Percentiles rank a stretch among this genome's conserved stretches.
Conservation (phyloP, 2,329 filamentous ascomycete species). For the Xylaria multiplex region DNA sequence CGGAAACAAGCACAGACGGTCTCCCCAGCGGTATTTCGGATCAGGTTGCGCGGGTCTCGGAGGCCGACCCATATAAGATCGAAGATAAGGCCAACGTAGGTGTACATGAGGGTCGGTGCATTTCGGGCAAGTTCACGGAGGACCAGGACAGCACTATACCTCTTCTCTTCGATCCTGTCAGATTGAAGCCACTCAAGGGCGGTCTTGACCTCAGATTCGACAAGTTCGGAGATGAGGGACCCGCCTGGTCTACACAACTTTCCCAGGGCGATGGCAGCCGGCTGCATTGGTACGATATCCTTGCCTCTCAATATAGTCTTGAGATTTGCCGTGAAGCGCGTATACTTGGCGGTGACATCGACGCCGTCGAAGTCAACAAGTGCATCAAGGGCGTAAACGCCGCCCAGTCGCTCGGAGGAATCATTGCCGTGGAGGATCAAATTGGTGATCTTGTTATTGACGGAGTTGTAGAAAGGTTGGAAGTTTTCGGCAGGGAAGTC, state of each 20-base stretch:
- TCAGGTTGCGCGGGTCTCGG: slow-evolving; percentile 88
- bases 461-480: slow-evolving; percentile 63
- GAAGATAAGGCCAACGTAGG: slow-evolving; percentile 93
- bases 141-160: slow-evolving; percentile 92
- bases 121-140: slow-evolving; percentile 90
- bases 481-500: slow-evolving; percentile 87
- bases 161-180: slow-evolving; percentile 89
- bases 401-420: slow-evolving; percentile 87
- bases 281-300: slow-evolving; percentile 89
- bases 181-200: slow-evolving; percentile 97
- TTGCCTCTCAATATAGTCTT: slow-evolving; percentile 89
- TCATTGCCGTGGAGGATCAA: slow-evolving; percentile 88
- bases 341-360: slow-evolving; percentile 92
- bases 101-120: slow-evolving; percentile 94
- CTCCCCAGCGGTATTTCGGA: slow-evolving; percentile 90
- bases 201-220: slow-evolving; percentile 96
- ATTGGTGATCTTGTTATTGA: slow-evolving; percentile 66
- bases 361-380: slow-evolving; percentile 97
- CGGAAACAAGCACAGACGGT: slow-evolving; percentile 95
- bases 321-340: slow-evolving; percentile 90
- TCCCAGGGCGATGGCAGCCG: slow-evolving; percentile 87
- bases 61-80: slow-evolving; percentile 96
- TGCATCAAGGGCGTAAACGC: slow-evolving; percentile 89
- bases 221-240: slow-evolving; percentile 91
- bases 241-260: slow-evolving; percentile 92